phyloP scores from a whole-genome alignment of 2,329 filamentous ascomycete genomes.

The Drechslerella stenobrocha region DNA sequence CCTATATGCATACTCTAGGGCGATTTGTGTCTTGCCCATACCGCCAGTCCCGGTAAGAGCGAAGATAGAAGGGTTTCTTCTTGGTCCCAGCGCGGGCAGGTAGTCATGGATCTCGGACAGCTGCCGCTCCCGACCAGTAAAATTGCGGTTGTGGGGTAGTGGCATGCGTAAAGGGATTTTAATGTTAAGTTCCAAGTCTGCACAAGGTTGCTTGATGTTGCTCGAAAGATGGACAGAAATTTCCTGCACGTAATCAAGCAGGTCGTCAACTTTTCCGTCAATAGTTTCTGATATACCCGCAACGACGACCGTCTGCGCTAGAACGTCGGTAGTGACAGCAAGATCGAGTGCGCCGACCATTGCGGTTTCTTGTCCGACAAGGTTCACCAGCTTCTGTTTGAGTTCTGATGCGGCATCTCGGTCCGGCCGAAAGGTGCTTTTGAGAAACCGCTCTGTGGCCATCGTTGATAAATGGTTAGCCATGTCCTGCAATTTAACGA shows the following conservation, averaged over 20 bases:
- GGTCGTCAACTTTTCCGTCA: slow-evolving; percentile 75
- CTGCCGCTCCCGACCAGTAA: slow-evolving; percentile 2
- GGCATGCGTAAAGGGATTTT: slow-evolving; percentile 7
- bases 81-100: neutral
- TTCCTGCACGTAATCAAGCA: slow-evolving; percentile 80
- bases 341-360: slow-evolving; percentile 12
- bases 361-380: slow-evolving; percentile 10
- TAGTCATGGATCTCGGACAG: neutral
- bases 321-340: slow-evolving; percentile 8
- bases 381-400: slow-evolving; percentile 11
- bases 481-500: too few relatives aligned
- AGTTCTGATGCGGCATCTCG: slow-evolving; percentile 4
- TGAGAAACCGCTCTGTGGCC: slow-evolving; percentile 11
- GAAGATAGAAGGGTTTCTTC: neutral
- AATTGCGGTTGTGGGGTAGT: neutral
- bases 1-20: slow-evolving; percentile 18
- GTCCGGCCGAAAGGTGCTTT: slow-evolving; percentile 6
- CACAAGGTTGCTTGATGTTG: neutral
- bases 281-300: slow-evolving; percentile 56
- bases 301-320: slow-evolving; percentile 6
- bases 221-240: slow-evolving; percentile 7
- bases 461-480: too few relatives aligned
- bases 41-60: slow-evolving; percentile 14
- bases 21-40: slow-evolving; percentile 22
- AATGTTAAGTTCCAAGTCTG: neutral